Evolutionary conservation across 306 rosid species (phyloP).

Genomic region (Quercus variabilis): DNA sequence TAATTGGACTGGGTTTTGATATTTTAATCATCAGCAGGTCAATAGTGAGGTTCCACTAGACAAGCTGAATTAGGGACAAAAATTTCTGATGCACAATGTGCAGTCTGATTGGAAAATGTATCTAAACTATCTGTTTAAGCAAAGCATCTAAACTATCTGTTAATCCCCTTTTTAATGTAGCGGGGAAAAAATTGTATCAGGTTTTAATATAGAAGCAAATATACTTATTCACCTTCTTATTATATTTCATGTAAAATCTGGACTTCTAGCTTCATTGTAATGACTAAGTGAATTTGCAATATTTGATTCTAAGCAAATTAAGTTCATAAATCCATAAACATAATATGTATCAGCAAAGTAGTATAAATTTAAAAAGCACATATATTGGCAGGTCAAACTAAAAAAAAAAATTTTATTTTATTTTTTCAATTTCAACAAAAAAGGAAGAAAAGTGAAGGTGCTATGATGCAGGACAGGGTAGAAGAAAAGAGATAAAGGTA

Average conservation of each 20-base stretch:
- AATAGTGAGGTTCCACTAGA: background rate
- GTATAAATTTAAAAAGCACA: background rate
- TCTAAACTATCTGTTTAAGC: background rate
- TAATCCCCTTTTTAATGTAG: too few species aligned
- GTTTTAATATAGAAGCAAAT: background rate
- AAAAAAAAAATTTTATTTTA: too few species aligned
- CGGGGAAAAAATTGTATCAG: background rate
- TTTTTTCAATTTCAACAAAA: background rate
- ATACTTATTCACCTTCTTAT: background rate
- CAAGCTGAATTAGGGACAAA: background rate
- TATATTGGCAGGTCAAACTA: background rate
- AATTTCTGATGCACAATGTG: background rate
- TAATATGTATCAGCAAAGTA: background rate
- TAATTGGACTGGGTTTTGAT: background rate
- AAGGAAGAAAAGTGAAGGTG: background rate
- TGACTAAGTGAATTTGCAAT: background rate
- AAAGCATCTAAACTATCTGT: background rate
- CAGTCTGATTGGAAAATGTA: background rate
- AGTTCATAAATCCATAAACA: background rate
- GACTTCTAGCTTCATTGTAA: background rate
- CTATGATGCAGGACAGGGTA: background rate
- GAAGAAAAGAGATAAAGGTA: too few species aligned
- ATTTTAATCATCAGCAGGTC: background rate
- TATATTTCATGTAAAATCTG: background rate
- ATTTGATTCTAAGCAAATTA: background rate